Conservation (phyloP, 148 eudicot genomes). For the Rhododendron ferrugineum region DNA sequence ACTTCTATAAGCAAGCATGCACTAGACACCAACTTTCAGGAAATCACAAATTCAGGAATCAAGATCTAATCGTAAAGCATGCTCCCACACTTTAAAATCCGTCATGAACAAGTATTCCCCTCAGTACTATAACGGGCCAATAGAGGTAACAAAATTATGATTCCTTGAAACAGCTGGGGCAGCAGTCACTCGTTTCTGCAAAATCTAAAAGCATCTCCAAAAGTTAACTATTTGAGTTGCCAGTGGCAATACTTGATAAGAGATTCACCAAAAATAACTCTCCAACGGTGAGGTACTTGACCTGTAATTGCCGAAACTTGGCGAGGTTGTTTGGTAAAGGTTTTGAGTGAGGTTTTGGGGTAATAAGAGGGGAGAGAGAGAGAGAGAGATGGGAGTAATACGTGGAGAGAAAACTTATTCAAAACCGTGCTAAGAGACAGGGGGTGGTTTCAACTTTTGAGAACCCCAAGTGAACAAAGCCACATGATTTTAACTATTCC, state of each 20-base stretch:
- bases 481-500: not conserved
- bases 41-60: not conserved
- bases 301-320: not conserved
- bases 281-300: not conserved
- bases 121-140: not conserved
- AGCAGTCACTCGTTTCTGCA: not conserved
- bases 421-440: too few relatives aligned
- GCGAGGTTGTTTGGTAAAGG: too few relatives aligned
- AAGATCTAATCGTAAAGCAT: not conserved
- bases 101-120: not conserved
- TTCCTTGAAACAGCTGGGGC: not conserved
- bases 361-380: too few relatives aligned
- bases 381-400: too few relatives aligned
- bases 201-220: not conserved
- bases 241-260: not conserved
- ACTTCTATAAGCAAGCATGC: not conserved
- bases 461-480: too few relatives aligned
- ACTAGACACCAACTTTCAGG: not conserved
- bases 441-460: too few relatives aligned
- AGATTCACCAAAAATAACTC: not conserved
- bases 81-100: not conserved
- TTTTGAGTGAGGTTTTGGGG: too few relatives aligned
- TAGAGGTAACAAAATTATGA: not conserved
- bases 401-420: too few relatives aligned
- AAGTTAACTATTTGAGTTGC: not conserved